Conservation (phyloP, 176 grass and related monocot species). For the Zizania latifolia region DNA sequence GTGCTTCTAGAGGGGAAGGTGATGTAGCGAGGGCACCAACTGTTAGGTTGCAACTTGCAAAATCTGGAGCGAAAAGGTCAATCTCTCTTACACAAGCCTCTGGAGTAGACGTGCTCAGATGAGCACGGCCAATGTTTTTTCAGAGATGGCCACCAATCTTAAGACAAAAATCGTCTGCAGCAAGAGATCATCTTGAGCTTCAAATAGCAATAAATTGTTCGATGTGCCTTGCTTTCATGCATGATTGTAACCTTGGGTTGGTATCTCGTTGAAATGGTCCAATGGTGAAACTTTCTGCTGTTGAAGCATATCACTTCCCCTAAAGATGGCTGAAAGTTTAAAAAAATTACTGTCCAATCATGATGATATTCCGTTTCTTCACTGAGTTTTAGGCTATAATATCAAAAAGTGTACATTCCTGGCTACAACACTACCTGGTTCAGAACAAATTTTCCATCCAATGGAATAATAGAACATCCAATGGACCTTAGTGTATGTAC, state of each 20-base stretch:
- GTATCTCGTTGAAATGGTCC: conserved; percentile 14
- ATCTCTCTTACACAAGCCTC: not conserved
- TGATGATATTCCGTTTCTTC: not conserved
- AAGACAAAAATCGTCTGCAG: conserved; percentile 4
- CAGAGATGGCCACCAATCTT: conserved; percentile 26
- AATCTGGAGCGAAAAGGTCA: conserved; percentile 16
- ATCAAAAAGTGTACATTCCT: not conserved
- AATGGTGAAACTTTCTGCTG: not conserved
- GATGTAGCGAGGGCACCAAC: conserved; percentile 21
- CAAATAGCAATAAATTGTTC: not conserved
- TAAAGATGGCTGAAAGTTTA: not conserved
- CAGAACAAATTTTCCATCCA: not conserved
- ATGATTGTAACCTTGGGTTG: not conserved
- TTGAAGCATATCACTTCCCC: conserved; percentile 2
- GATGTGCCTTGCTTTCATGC: conserved; percentile 2
- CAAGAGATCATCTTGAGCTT: conserved; percentile 7
- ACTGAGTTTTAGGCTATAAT: not conserved
- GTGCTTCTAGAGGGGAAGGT: conserved; percentile 35
- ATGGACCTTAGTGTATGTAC: not conserved
- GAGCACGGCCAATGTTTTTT: conserved; percentile 12
- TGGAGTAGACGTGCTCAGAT: conserved; percentile 14
- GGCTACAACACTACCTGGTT: conserved; percentile 2
- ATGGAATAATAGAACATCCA: not conserved
- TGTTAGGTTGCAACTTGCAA: conserved; percentile 12
- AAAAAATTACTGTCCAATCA: not conserved